Evolutionary conservation across 768 basidiomycete species (phyloP).

Genomic region (Phallus indusiatus): DNA sequence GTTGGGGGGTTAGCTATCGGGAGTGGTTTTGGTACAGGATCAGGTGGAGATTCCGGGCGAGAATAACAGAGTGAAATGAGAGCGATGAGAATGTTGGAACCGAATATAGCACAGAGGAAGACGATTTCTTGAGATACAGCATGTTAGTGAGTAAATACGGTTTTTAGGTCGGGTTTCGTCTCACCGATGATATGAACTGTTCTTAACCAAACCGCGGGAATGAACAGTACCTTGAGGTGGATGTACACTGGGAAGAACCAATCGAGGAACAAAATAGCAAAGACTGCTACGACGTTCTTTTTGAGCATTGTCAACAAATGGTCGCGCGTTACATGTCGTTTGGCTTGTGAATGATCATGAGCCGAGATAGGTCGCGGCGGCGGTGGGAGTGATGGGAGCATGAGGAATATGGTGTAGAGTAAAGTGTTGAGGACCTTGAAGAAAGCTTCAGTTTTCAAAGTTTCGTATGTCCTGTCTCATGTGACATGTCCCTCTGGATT

Average conservation of each 20-base stretch:
- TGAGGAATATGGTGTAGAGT: too few relatives aligned
- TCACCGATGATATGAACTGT: not conserved
- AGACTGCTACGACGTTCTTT: not conserved
- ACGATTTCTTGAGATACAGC: not conserved
- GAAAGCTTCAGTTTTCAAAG: too few relatives aligned
- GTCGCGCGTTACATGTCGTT: not conserved
- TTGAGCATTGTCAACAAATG: not conserved
- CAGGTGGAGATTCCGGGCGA: not conserved
- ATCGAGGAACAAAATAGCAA: constrained; percentile 2
- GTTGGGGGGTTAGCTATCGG: not conserved
- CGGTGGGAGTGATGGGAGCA: too few relatives aligned
- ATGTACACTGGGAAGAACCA: constrained; percentile 3
- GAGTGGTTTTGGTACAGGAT: not conserved
- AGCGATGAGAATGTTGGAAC: constrained; percentile 2
- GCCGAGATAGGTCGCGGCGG: too few relatives aligned
- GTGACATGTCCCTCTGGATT: too few relatives aligned
- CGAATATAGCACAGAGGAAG: not conserved
- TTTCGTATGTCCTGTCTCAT: too few relatives aligned
- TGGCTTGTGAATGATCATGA: too few relatives aligned
- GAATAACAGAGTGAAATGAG: constrained; percentile 2
- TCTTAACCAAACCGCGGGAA: not conserved
- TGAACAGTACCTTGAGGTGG: not conserved
- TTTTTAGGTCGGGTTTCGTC: not conserved
- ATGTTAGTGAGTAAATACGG: not conserved
- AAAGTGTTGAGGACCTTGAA: too few relatives aligned